Conservation (phyloP, 495 filamentous ascomycete genomes). For the Alectoria sarmentosa region DNA sequence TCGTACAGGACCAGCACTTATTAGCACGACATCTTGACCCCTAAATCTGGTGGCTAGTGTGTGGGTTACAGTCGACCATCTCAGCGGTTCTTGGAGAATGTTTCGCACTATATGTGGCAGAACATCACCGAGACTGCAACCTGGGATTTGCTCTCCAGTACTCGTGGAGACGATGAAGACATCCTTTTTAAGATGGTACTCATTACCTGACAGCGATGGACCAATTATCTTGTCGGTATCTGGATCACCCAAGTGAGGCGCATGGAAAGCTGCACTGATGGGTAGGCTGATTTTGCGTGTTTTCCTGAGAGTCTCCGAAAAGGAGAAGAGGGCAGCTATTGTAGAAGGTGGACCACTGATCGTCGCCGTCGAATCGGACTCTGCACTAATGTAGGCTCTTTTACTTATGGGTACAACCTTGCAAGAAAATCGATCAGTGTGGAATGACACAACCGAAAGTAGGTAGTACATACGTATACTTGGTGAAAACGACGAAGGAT, state of each 20-base stretch:
- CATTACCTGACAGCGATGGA: neutral
- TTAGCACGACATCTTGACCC: slow-evolving; percentile 2
- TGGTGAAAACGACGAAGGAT: slow-evolving; percentile 33
- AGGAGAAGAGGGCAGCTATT: slow-evolving; percentile 10
- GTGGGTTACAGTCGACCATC: slow-evolving; percentile 9
- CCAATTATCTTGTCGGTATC: slow-evolving; percentile 10
- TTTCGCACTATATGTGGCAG: slow-evolving; percentile 15
- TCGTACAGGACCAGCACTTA: neutral
- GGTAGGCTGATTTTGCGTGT: slow-evolving; percentile 14
- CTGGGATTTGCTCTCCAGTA: neutral
- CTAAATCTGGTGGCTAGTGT: neutral
- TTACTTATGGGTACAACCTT: slow-evolving; percentile 15
- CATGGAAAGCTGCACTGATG: slow-evolving; percentile 17
- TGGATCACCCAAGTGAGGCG: slow-evolving; percentile 8
- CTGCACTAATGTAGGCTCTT: slow-evolving; percentile 38
- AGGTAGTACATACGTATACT: slow-evolving; percentile 8
- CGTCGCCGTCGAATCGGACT: slow-evolving; percentile 32
- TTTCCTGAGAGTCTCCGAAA: slow-evolving; percentile 8
- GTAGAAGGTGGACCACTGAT: slow-evolving; percentile 39
- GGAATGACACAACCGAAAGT: neutral
- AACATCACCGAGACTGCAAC: slow-evolving; percentile 2
- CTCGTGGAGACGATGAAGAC: slow-evolving; percentile 10
- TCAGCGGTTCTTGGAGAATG: slow-evolving; percentile 10
- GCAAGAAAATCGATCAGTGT: neutral
- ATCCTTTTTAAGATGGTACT: neutral